Conservation (phyloP, 208 protist species). For the Trichomonas tenax region DNA sequence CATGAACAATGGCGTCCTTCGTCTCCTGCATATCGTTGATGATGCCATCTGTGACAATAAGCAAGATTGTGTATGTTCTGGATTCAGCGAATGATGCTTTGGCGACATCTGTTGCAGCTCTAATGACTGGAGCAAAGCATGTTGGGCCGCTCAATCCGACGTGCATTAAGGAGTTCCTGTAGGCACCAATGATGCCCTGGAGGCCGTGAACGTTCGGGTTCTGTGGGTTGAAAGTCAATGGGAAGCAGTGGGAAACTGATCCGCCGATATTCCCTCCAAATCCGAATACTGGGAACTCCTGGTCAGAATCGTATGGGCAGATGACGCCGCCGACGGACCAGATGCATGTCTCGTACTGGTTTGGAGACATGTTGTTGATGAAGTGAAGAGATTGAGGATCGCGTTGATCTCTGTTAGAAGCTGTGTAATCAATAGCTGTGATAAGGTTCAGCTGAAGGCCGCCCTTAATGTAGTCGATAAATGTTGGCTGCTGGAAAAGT, state of each 20-base stretch:
- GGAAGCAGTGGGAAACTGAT: constrained; percentile 7
- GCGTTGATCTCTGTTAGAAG: constrained; percentile 28
- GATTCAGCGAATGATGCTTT: background rate
- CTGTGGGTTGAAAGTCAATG: constrained; percentile 17
- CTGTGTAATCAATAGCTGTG: constrained; percentile 37
- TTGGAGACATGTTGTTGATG: background rate
- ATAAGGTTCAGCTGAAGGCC: constrained; percentile 32
- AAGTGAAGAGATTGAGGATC: background rate
- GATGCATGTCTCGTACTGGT: constrained; percentile 26
- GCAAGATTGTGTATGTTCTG: constrained; percentile 20
- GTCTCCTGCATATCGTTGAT: constrained; percentile 28
- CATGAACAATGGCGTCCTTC: background rate
- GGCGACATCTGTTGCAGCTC: background rate
- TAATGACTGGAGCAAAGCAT: constrained; percentile 16
- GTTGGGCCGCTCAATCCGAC: constrained; percentile 26
- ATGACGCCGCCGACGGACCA: constrained; percentile 24
- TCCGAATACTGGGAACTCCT: constrained; percentile 32
- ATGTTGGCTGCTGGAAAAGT: constrained; percentile 7
- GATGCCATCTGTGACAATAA: constrained; percentile 31
- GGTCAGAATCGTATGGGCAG: constrained; percentile 33
- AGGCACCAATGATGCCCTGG: background rate
- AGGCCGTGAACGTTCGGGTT: constrained; percentile 24
- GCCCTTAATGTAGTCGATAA: constrained; percentile 29
- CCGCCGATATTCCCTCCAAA: constrained; percentile 28
- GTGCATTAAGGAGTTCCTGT: background rate